Base-by-base conservation (phyloP, 306 rosid genomes). In the Cucurbita argyrosperma region DNA sequence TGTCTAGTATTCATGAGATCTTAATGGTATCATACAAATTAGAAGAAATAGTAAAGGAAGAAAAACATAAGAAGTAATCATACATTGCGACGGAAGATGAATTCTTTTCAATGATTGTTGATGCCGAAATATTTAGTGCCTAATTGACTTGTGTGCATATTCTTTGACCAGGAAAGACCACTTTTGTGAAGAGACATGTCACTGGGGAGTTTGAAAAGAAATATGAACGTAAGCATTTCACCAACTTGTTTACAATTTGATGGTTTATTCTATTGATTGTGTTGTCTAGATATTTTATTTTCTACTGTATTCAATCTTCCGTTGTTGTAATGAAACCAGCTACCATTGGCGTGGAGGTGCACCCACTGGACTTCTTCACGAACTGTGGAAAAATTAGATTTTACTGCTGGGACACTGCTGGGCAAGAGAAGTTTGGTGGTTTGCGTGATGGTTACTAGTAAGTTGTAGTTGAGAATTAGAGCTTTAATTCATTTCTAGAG, bases 171-270 rank as follows among this genome's bases (percentile, higher is more conserved):
- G 96, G 96, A 30, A 69, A 69, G 6, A 69, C 74, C 0, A 69
- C 74, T 7, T 69, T 69, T 69, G 74, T 69, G 51, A 90, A 90
- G 84, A 83, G 96, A 56, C 96, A 88, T 82, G 72, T 84, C 45
- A 90, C 96, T 1, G 96, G 96, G 45, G 96, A 90, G 74, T 90
- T 90, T 23, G 96, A 90, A 79, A 90, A 90, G 90, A 90, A 84
- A 84, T 90, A 90, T 53, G 90, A 90, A 67, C 96, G 96, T 90
- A 47, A 26, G 74, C 0, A 3, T 19, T 26, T 23, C 7, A 1
- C 11, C 56, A 11, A n/a, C n/a, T n/a, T 57, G 9, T 12, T 43
- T 21, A 4, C 10, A 1, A 7, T 26, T 26, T 7, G 5, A 14
- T 47, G 6, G 12, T 15, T 38, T 38, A 62, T 38, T 61, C 21